These are phyloP conservation scores for Domatiomyces globalis DNA, from an alignment of 2,329 filamentous ascomycete species.

Conservation along the genomic window DNA sequence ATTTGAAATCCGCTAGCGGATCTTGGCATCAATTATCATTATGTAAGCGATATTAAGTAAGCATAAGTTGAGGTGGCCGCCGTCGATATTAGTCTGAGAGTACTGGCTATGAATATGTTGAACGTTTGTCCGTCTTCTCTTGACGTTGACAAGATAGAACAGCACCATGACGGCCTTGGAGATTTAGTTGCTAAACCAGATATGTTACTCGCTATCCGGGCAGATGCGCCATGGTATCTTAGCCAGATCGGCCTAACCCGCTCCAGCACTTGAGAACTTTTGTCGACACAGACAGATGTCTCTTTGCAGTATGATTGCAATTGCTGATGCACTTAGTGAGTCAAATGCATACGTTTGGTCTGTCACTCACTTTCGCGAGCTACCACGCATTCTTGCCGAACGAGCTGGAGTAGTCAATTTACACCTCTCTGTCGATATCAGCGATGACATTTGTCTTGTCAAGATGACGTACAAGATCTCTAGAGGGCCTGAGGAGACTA, in stretches of 20 bases:
- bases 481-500: conserved; percentile 54
- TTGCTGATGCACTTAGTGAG: conserved; percentile 74
- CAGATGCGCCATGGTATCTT: conserved; percentile 35
- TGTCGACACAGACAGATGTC: conserved; percentile 62
- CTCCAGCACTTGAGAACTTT: conserved; percentile 58
- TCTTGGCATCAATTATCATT: not conserved
- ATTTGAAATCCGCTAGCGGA: not conserved
- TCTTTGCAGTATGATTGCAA: conserved; percentile 57
- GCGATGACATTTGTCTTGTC: conserved; percentile 37
- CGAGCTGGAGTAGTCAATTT: conserved; percentile 68
- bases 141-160: conserved; percentile 49
- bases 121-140: conserved; percentile 75
- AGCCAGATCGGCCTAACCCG: conserved; percentile 11
- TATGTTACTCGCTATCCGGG: conserved; percentile 63
- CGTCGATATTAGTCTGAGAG: conserved; percentile 73
- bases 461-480: conserved; percentile 79
- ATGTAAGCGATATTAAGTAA: not conserved
- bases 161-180: conserved; percentile 67
- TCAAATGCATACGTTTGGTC: conserved; percentile 77
- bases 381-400: conserved; percentile 61
- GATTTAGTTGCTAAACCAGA: conserved; percentile 72
- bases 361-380: conserved; percentile 77
- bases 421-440: conserved; percentile 60
- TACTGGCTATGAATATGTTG: conserved; percentile 61
- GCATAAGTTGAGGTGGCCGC: not conserved